phyloP scores from a whole-genome alignment of 108 stramenopile genomes.

The Nitzschia sp. region DNA sequence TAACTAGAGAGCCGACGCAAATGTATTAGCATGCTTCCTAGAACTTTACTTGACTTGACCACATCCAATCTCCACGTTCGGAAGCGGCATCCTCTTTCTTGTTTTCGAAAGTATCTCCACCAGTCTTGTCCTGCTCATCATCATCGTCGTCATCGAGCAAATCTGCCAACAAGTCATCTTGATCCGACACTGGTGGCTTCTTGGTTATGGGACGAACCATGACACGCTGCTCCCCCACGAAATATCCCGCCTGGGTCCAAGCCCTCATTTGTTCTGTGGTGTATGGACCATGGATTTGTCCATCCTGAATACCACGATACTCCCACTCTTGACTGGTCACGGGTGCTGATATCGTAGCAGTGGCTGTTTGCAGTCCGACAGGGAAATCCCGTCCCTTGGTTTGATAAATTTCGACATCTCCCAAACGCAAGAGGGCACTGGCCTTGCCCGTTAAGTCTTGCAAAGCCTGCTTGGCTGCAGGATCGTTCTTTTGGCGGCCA shows the following conservation, averaged over 20 bases:
- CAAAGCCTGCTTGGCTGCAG: conserved; percentile 33
- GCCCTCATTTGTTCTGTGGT: conserved; percentile 77
- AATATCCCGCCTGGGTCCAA: conserved; percentile 80
- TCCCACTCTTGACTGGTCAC: conserved; percentile 57
- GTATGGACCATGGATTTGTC: conserved; percentile 70
- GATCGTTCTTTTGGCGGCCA: conserved; percentile 47
- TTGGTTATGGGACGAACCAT: conserved; percentile 56
- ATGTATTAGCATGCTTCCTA: no score
- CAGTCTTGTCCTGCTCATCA: conserved; percentile 17
- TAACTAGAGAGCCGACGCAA: no score
- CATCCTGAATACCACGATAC: conserved; percentile 79
- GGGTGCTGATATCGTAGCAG: neutral
- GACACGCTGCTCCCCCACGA: conserved; percentile 74
- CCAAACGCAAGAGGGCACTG: conserved; percentile 62
- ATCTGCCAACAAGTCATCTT: conserved; percentile 79
- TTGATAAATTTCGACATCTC: conserved; percentile 73
- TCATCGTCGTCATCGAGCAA: conserved; percentile 68
- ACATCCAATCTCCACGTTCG: no score
- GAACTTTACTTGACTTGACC: no score
- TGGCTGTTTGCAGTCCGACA: conserved; percentile 10
- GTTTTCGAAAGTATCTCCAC: no score
- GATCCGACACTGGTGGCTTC: conserved; percentile 4
- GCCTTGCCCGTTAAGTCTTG: conserved; percentile 68
- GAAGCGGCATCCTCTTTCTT: no score
- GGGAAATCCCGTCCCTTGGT: conserved; percentile 45